Base-by-base conservation (phyloP, 176 grass and related monocot species). In the Areca catechu region DNA sequence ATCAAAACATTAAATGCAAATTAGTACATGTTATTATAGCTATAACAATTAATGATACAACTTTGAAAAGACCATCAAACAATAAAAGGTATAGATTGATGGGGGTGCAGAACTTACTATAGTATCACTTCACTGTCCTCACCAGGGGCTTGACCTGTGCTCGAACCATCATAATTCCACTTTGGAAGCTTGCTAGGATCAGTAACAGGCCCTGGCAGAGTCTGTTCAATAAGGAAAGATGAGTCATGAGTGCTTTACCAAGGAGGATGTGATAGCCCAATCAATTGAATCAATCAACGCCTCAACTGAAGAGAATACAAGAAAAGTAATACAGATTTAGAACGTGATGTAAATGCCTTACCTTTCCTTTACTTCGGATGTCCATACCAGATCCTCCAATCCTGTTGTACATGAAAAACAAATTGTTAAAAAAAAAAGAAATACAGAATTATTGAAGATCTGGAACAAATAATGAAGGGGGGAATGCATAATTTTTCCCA, bases 131-230 rank as follows among this genome's bases (percentile, higher is more conserved):
- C 94, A 64, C 94, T 98, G 76, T 98, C 94, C 63, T 89, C 62
- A n/a, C 94, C 94, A 16, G 88, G 84, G 62, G 94, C 94, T 81
- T 98, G 94, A 25, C 94, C 94, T 14, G 94, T 98, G 88, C 94
- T 98, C 58, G 94, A 98, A 29, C 94, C 94, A 34, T 98, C 94
- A 28, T 98, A 98, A 77, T 98, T 98, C 94, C 94, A 98, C 73
- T 92, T 98, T 12, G 93, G 93, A 28, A 98, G 81, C 59, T 98
- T 74, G 65, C 77, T 85, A 51, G 84, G 81, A 52, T 98, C 88
- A 2, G 72, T 89, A 57, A 98, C 78, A 16, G 84, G 84, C 4
- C 81, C 78, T 16, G 80, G 21, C 25, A 98, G 50, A 23, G 93
- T 98, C 93, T 98, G 74, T 75, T 79, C 70, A 43, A 59, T 68